Evolutionary conservation across 768 basidiomycete species (phyloP), one percentile per base, ranked within the genome.

Genomic region (Clitopilus hobsonii): DNA sequence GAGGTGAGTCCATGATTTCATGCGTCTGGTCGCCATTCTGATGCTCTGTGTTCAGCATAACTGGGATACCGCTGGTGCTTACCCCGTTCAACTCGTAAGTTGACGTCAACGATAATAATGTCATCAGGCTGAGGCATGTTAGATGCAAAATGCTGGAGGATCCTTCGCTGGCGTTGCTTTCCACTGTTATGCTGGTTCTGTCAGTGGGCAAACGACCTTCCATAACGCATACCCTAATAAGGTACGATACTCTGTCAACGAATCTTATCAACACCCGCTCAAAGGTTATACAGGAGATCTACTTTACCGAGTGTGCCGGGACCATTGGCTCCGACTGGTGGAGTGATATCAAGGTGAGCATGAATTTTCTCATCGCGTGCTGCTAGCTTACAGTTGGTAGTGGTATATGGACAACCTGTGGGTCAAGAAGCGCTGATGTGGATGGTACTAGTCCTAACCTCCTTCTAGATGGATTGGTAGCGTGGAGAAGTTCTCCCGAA

Each of bases 281-380:
- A 27, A 45, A 45, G 8, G 7, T 36, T 13, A 38, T 28, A 11
- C 27, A 77, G 73, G 78, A 69, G 59, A 73, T 80, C 16, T 79
- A 76, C 54, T 77, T 80, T 56, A 78, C 80, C 0, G 88, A 91
- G 66, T 90, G 89, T 62, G 68, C 81, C 0, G 88, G 89, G 5
- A 82, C 77, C 0, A 67, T 79, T 53, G 84, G 86, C 13, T 78
- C 79, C 7, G 85, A 89, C 63, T 91, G 88, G 88, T 91, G 89
- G 89, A 72, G 71, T 49, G 87, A 90, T 60, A 84, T 90, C 67
- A 90, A 90, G 77, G 87, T 83, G 68, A 38, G 58, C 38, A 51
- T 25, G 24, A 6, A 13, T 23, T 36, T 54, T 29, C 25, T 20
- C n/a, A n/a, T n/a, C 11, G 28, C 22, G 24, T 23, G 7, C 16